Evolutionary conservation across 805 yeast species (phyloP).

Genomic region (Yarrowia sp.): DNA sequence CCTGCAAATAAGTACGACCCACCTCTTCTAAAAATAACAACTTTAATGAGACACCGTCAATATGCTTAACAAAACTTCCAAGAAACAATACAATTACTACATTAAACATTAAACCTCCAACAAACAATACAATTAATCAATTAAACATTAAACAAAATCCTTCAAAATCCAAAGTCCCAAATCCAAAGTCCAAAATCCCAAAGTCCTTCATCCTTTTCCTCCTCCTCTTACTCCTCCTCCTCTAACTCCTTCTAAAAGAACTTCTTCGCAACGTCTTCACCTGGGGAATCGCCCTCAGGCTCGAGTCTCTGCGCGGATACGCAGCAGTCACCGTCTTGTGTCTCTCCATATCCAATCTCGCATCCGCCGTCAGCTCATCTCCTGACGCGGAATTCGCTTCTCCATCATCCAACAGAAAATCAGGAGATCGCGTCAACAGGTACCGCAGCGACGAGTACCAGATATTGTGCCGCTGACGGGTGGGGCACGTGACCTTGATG

Average conservation of each 20-base stretch:
- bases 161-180: neutral
- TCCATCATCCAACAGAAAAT: slow-evolving; percentile 44
- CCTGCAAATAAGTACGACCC: too few species aligned
- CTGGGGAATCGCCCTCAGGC: slow-evolving; percentile 16
- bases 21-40: too few species aligned
- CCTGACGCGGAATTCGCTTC: slow-evolving; percentile 42
- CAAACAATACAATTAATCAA: neutral
- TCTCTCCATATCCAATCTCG: slow-evolving; percentile 21
- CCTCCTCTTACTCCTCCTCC: neutral
- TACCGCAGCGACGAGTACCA: slow-evolving; percentile 89
- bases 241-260: slow-evolving; percentile 3
- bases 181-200: neutral
- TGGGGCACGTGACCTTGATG: slow-evolving; percentile 84
- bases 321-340: slow-evolving; percentile 30
- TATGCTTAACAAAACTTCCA: too few species aligned
- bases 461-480: slow-evolving; percentile 83
- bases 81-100: neutral
- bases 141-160: neutral
- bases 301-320: slow-evolving; percentile 10
- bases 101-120: neutral
- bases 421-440: slow-evolving; percentile 58
- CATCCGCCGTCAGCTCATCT: slow-evolving; percentile 39
- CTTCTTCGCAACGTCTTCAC: slow-evolving; percentile 21
- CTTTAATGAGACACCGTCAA: too few species aligned
- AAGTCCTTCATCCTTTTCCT: neutral